Base-by-base conservation (phyloP, 1,284 basidiomycete genomes). In the Megacollybia platyphylla region DNA sequence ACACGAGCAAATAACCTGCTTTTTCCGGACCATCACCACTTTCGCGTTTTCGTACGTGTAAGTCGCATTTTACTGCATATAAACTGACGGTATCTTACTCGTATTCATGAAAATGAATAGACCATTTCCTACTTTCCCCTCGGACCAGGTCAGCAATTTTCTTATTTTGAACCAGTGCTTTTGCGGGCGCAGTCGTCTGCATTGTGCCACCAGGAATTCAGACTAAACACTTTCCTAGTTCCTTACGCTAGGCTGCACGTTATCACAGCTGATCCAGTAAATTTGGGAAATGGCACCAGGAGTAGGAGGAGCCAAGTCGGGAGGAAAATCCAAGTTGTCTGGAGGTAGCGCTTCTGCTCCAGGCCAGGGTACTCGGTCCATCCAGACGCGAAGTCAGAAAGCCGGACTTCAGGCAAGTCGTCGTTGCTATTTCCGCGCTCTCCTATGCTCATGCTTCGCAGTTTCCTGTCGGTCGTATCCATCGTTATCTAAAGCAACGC, bases 381-480 rank as follows among this genome's bases (percentile, higher is more conserved):
- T 34, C 10, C 31, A 34, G 15, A 34, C 31, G 31, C 31, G 31
- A 15, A 34, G 31, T 34, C 31, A 34, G 15, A 34, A 34, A 34
- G 31, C 31, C 6, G 31, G 31, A 15, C 31, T 34, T 34, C 31
- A 34, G 31, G 31, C 15, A 34, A 11, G 31, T 34, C 31, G 31
- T 15, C 4, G 6, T 34, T 34, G 15, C 31, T 15, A 11, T 34
- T 5, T 24, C 20, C 20, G 20, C 5, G 20, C 20, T 24, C 11
- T 11, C 31, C 15, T 34, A 34, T 11, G 4, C 31, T 34, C 2
- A 34, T 34, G 6, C 15, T 4, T 34, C 31, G 15, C 31, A 90
- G 87, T 91, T 92, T 60, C 88, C 89, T 38, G 89, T 92, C 35
- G 89, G 89, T 37, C 88, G 89, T 85, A 88, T 93, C 46, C 90